A percentile compares a stretch with the other conserved stretches of the same genome.
Evolutionary conservation across 495 filamentous ascomycete species (phyloP).

Genomic region (Thermothielavioides terrestris): DNA sequence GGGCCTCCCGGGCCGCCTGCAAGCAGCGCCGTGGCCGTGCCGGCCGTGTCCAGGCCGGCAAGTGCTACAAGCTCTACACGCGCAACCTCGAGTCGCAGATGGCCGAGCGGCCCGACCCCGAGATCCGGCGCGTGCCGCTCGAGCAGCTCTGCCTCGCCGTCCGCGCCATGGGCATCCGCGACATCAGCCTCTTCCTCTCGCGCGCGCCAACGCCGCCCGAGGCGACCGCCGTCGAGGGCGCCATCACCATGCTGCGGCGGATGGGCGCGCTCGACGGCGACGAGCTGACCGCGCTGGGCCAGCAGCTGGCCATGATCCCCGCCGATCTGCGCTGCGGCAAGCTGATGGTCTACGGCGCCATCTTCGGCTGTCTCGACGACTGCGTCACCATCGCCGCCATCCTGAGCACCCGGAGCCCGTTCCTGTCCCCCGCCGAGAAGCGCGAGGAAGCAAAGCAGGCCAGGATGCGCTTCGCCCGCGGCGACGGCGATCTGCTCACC

Average conservation of each 20-base stretch:
- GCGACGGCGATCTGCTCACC: constrained; percentile 79
- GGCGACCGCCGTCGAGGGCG: constrained; percentile 73
- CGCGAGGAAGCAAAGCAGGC: constrained; percentile 77
- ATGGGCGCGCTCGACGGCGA: constrained; percentile 85
- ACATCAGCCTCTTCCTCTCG: constrained; percentile 71
- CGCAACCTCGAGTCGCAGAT: constrained; percentile 75
- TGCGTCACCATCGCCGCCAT: constrained; percentile 87
- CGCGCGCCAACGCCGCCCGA: constrained; percentile 85
- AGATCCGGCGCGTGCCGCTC: constrained; percentile 84
- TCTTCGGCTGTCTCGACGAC: constrained; percentile 83
- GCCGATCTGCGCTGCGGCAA: constrained; percentile 90
- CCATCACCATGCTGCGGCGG: constrained; percentile 63
- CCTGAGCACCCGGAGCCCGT: constrained; percentile 74
- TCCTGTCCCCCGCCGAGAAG: constrained; percentile 70
- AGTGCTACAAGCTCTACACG: constrained; percentile 95
- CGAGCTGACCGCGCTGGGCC: constrained; percentile 79
- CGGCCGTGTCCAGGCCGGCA: constrained; percentile 80
- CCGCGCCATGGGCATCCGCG: constrained; percentile 82
- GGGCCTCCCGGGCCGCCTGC: constrained; percentile 90
- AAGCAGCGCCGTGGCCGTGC: constrained; percentile 95
- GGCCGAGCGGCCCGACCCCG: constrained; percentile 83
- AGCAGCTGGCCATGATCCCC: constrained; percentile 87
- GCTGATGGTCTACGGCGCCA: constrained; percentile 89
- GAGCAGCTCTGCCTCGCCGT: constrained; percentile 93
- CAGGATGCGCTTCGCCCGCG: constrained; percentile 58